Evolutionary conservation across 225 moss, liverwort and hornwort species (phyloP).

Genomic region (Rhytidiadelphus loreus): DNA sequence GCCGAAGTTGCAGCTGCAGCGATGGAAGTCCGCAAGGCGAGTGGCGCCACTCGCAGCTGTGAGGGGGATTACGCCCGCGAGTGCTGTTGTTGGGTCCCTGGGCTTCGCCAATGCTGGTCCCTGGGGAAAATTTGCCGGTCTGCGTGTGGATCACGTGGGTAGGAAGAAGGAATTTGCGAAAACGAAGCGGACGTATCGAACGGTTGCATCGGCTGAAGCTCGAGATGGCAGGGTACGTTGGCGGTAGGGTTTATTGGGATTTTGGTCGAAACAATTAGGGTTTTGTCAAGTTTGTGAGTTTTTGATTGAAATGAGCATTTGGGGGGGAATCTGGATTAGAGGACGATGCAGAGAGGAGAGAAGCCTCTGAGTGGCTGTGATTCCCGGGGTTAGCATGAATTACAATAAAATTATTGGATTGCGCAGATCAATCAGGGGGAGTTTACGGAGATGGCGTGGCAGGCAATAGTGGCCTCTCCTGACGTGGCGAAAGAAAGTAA

Average conservation of each 20-base stretch:
- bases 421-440: constrained; percentile 85
- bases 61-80: constrained; percentile 9
- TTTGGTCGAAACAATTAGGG: neutral
- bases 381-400: neutral
- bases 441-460: constrained; percentile 98
- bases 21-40: constrained; percentile 13
- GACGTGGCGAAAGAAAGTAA: constrained; percentile 97
- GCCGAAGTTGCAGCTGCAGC: constrained; percentile 14
- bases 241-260: neutral
- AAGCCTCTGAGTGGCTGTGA: neutral
- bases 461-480: constrained; percentile 76
- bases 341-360: neutral
- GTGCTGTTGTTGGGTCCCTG: constrained; percentile 9
- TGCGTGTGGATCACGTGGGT: constrained; percentile 10
- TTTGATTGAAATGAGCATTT: neutral
- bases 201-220: constrained; percentile 35
- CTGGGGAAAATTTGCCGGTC: constrained; percentile 14
- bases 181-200: constrained; percentile 19
- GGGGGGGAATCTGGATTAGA: neutral
- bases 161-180: constrained; percentile 14
- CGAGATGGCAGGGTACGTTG: constrained; percentile 40
- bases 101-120: constrained; percentile 18
- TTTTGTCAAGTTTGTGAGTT: neutral
- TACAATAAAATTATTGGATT: neutral
- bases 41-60: constrained; percentile 5